Evolutionary conservation across 768 basidiomycete genomes (phyloP).

Genomic region (Tylopilus sp.): DNA sequence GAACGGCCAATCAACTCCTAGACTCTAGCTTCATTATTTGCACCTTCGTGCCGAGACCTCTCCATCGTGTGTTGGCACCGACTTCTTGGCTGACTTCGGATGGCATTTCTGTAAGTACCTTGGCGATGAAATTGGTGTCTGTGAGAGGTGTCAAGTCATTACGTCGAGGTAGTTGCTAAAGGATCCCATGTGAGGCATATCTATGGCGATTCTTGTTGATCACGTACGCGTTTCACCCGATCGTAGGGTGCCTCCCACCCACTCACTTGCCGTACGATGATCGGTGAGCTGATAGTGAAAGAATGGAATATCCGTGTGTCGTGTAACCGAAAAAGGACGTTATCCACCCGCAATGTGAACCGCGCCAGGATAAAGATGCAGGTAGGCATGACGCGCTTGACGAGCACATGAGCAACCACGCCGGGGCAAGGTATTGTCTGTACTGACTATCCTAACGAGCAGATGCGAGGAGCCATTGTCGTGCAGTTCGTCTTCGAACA

Average conservation of each 20-base stretch:
- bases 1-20: background rate
- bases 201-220: background rate
- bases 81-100: constrained; percentile 51
- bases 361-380: constrained; percentile 89
- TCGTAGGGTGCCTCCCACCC: constrained; percentile 94
- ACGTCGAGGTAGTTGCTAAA: constrained; percentile 61
- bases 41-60: constrained; percentile 65
- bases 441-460: constrained; percentile 81
- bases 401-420: background rate
- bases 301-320: constrained; percentile 92
- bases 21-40: constrained; percentile 43
- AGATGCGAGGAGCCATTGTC: constrained; percentile 91
- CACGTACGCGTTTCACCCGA: constrained; percentile 66
- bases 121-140: constrained; percentile 79
- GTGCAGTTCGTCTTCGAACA: constrained; percentile 96
- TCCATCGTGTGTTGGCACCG: constrained; percentile 81
- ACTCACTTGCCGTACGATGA: constrained; percentile 73
- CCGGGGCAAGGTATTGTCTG: background rate
- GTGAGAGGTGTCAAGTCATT: constrained; percentile 88
- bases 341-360: constrained; percentile 92
- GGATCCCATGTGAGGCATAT: background rate
- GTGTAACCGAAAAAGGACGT: constrained; percentile 85
- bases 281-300: constrained; percentile 56
- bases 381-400: constrained; percentile 96
- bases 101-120: constrained; percentile 63